Evolutionary conservation across 306 rosid genomes (phyloP), one percentile per base, ranked within the genome.

Genomic region (Carpinus viminea): DNA sequence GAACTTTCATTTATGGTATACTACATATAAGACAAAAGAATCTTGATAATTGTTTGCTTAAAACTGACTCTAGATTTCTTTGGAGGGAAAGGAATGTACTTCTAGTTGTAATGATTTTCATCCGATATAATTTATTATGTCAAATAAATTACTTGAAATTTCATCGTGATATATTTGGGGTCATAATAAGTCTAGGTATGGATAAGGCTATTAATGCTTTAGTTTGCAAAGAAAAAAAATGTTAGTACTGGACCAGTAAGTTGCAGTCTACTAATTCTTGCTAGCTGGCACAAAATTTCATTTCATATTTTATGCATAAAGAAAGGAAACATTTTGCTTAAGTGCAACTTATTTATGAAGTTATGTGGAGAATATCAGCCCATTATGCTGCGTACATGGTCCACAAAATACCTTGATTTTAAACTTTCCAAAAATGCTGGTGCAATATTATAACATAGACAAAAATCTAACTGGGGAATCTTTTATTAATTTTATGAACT

Each of bases 1-100:
- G 70, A 70, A 51, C 69, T 72, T 55, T 59, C 45, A 41, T 66
- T 70, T 64, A 79, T 38, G 74, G 50, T 70, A 69, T 76, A 43
- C 24, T 53, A 70, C 64, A 45, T 78, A 62, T 65, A 50, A 68
- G 75, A 74, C 68, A 41, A 66, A 73, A 50, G 74, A 59, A 60
- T 71, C 70, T 62, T 50, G 72, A 62, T 68, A 34, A 17, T 31
- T 64, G 24, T 64, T 64, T 7, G 10, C 70, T 36, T 64, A 36
- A 15, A 64, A 64, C 46, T 17, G 13, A 16, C 24, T 38, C 46
- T 36, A 64, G n/a, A 64, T 10, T 64, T 31, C 70, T 64, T 2
- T 64, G 24, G 17, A 34, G n/a, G 70, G 12, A 64, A 16, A 64
- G 70, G 21, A 15, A 64, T 64, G 10, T 64, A 38, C 13, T 64